These are phyloP conservation scores for Penstemon eatonii DNA, from an alignment of 257 asterid species.

Conservation along the genomic window DNA sequence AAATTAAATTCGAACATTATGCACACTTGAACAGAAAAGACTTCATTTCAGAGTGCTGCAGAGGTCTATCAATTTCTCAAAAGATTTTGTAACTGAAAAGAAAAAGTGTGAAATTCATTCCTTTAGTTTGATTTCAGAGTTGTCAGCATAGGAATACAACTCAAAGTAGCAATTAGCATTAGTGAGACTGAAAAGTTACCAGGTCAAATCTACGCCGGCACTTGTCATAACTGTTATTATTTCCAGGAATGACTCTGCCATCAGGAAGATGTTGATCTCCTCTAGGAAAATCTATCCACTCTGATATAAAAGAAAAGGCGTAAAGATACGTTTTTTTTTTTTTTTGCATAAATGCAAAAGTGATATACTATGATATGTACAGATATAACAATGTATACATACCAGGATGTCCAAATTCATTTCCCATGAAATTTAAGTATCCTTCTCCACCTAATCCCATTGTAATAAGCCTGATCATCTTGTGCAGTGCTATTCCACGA, in stretches of 20 bases:
- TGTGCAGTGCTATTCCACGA: slow-evolving; percentile 98
- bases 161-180: slow-evolving; percentile 4
- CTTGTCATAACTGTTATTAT: slow-evolving; percentile 79
- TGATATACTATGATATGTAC: slow-evolving; percentile 4
- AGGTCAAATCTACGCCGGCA: slow-evolving; percentile 98
- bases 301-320: slow-evolving; percentile 41
- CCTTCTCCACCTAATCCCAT: slow-evolving; percentile 99
- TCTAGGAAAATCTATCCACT: slow-evolving; percentile 99
- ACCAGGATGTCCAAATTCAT: slow-evolving; percentile 99
- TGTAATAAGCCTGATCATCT: slow-evolving; percentile 95
- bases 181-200: slow-evolving; percentile 42
- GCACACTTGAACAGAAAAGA: background rate
- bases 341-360: slow-evolving; percentile 5
- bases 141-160: slow-evolving; percentile 2
- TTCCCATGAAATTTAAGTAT: slow-evolving; percentile 98
- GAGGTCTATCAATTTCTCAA: background rate
- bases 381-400: slow-evolving; percentile 25
- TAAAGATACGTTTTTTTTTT: background rate
- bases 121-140: background rate
- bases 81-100: background rate
- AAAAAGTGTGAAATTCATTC: slow-evolving; percentile 5
- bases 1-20: slow-evolving; percentile 24
- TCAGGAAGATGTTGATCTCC: slow-evolving; percentile 75
- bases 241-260: slow-evolving; percentile 74
- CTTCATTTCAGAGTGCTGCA: background rate